Conservation (phyloP, 345 rosid genomes). For the Sisymbrium irio region DNA sequence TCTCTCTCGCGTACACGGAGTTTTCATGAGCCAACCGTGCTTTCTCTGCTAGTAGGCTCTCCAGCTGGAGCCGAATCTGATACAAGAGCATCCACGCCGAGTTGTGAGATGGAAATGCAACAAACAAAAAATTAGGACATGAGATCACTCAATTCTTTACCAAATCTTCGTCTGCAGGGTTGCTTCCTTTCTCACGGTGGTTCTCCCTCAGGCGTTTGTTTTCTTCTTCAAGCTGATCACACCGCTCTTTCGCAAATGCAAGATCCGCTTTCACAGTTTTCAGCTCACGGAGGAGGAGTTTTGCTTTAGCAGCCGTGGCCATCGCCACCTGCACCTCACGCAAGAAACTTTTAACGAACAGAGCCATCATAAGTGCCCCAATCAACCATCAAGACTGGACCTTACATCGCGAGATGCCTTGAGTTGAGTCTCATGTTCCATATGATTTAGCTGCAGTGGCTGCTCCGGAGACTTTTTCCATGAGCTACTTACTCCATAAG, state of each 20-base stretch:
- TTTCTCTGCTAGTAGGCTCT: constrained; percentile 87
- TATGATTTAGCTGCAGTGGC: constrained; percentile 36
- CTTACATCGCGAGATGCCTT: constrained; percentile 99
- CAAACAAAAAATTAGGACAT: not conserved
- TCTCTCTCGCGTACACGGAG: constrained; percentile 70
- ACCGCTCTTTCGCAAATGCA: constrained; percentile 77
- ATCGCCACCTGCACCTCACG: constrained; percentile 71
- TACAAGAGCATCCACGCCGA: not conserved
- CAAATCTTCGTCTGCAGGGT: constrained; percentile 86
- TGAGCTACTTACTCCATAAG: constrained; percentile 35
- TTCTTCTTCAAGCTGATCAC: constrained; percentile 90
- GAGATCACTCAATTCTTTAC: constrained; percentile 36
- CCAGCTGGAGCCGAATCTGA: constrained; percentile 93
- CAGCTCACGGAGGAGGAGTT: constrained; percentile 89
- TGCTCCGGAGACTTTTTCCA: constrained; percentile 42
- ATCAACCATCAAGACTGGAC: constrained; percentile 14
- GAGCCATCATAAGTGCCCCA: not conserved
- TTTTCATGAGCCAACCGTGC: constrained; percentile 87
- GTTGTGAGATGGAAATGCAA: not conserved
- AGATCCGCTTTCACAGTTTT: constrained; percentile 89
- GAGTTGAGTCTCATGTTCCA: constrained; percentile 74
- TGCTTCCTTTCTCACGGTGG: constrained; percentile 70
- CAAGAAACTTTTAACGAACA: constrained; percentile 7
- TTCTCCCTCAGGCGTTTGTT: constrained; percentile 72
- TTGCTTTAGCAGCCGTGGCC: constrained; percentile 98